Conservation (phyloP, 2,329 filamentous ascomycete species). For the Cercospora sojina region DNA sequence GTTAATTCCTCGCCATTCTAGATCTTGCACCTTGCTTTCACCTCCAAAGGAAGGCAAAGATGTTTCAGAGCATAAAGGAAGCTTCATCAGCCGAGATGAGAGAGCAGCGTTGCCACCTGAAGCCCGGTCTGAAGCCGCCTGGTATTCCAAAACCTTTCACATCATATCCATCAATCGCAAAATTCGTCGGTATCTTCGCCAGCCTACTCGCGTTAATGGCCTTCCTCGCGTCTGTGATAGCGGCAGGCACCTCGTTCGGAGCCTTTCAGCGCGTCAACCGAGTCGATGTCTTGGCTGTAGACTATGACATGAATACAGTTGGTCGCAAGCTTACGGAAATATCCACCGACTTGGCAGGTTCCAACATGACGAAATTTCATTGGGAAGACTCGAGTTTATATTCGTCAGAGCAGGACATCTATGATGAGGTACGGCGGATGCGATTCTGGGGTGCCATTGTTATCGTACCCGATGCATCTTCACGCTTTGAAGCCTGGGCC, state of each 20-base stretch:
- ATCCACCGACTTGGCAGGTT: background rate
- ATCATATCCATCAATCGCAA: background rate
- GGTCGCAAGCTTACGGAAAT: background rate
- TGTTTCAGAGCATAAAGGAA: background rate
- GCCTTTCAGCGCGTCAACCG: background rate
- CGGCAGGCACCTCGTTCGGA: background rate
- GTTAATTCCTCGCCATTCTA: background rate
- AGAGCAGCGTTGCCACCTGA: background rate
- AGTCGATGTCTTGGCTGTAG: background rate
- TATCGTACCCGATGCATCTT: background rate
- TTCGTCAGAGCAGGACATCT: background rate
- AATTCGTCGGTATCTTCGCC: background rate
- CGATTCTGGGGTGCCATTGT: background rate
- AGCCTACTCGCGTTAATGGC: background rate
- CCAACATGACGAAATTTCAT: background rate
- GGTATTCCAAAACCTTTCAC: background rate
- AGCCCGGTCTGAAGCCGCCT: background rate
- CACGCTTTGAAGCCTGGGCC: background rate
- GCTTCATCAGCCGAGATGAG: background rate
- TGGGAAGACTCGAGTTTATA: background rate
- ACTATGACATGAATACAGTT: background rate
- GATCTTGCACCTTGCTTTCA: background rate
- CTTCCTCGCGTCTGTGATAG: background rate
- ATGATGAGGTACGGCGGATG: background rate
- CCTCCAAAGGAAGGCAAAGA: background rate